A percentile compares a stretch with the other conserved stretches of the same genome.
phyloP scores from a whole-genome alignment of 2,329 filamentous ascomycete genomes.

The Arthroderma sp. region DNA sequence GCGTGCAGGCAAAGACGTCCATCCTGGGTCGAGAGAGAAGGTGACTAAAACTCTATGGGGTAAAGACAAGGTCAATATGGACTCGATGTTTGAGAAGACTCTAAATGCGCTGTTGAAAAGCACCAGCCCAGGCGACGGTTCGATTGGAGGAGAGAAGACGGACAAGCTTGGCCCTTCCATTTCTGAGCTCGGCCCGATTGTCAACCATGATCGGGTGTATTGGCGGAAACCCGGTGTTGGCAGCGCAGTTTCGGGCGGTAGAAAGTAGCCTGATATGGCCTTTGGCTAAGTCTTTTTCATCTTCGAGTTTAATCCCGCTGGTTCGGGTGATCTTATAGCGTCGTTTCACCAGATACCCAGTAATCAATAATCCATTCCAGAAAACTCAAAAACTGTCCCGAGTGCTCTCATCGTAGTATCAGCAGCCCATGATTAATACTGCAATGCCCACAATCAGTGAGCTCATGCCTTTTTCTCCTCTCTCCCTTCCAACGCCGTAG shows the following conservation, averaged over 20 bases:
- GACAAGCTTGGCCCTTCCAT: conserved; percentile 9
- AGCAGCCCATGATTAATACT: too few species aligned
- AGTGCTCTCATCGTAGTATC: too few species aligned
- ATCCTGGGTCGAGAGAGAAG: conserved; percentile 25
- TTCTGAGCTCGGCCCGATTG: conserved; percentile 36
- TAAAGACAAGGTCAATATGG: conserved; percentile 28
- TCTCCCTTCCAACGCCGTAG: conserved; percentile 43
- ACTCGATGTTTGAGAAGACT: conserved; percentile 43
- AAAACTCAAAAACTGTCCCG: too few species aligned
- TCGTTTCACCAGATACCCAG: too few species aligned
- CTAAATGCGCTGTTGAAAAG: conserved; percentile 36
- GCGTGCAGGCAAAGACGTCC: conserved; percentile 33
- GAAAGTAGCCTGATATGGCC: too few species aligned
- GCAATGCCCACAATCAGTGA: too few species aligned
- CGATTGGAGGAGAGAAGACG: conserved; percentile 9
- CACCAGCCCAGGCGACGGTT: conserved; percentile 22
- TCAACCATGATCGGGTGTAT: conserved; percentile 48
- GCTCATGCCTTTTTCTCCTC: not conserved
- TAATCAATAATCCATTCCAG: too few species aligned
- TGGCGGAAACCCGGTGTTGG: conserved; percentile 37
- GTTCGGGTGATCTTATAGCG: too few species aligned
- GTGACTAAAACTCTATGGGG: conserved; percentile 29
- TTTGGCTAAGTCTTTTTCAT: too few species aligned
- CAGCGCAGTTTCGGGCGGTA: too few species aligned
- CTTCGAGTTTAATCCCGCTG: too few species aligned